Percentiles rank a stretch among this genome's conserved stretches.
Conservation (phyloP, 768 basidiomycete species). For the Pisolithus albus region DNA sequence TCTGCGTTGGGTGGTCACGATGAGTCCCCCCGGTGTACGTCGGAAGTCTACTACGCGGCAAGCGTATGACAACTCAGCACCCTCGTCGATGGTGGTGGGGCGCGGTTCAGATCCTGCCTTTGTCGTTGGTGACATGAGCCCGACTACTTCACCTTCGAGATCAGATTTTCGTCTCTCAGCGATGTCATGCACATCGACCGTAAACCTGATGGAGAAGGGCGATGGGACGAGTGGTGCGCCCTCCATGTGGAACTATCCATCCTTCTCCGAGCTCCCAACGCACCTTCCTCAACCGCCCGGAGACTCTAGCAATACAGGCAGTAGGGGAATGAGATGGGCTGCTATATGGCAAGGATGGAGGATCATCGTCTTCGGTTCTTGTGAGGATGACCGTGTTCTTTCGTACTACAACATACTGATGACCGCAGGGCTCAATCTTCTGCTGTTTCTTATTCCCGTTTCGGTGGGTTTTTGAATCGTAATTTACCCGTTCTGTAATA, state of each 20-base stretch:
- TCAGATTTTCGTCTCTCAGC: constrained; percentile 19
- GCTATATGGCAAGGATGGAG: constrained; percentile 45
- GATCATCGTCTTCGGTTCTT: constrained; percentile 48
- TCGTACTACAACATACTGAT: not conserved
- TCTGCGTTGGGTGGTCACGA: not conserved
- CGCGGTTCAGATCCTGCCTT: not conserved
- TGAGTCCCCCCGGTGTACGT: constrained; percentile 12
- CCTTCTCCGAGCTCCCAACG: constrained; percentile 13
- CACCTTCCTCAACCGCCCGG: constrained; percentile 1
- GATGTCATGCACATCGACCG: constrained; percentile 17
- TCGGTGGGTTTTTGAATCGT: constrained; percentile 41
- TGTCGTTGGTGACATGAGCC: constrained; percentile 3
- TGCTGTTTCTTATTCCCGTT: constrained; percentile 58
- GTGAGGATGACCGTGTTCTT: constrained; percentile 29
- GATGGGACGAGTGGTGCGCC: constrained; percentile 24
- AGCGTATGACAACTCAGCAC: constrained; percentile 14
- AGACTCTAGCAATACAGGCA: not conserved
- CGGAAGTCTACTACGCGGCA: constrained; percentile 23
- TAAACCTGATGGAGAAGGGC: constrained; percentile 16
- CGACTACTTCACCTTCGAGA: constrained; percentile 11
- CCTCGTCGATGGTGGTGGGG: not conserved
- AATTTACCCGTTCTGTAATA: not conserved
- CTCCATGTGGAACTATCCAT: constrained; percentile 26
- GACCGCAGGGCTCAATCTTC: constrained; percentile 58
- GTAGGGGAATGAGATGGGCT: constrained; percentile 7